Evolutionary conservation across 2,329 filamentous ascomycete genomes (phyloP).

Genomic region (Thielaviopsis musarum): DNA sequence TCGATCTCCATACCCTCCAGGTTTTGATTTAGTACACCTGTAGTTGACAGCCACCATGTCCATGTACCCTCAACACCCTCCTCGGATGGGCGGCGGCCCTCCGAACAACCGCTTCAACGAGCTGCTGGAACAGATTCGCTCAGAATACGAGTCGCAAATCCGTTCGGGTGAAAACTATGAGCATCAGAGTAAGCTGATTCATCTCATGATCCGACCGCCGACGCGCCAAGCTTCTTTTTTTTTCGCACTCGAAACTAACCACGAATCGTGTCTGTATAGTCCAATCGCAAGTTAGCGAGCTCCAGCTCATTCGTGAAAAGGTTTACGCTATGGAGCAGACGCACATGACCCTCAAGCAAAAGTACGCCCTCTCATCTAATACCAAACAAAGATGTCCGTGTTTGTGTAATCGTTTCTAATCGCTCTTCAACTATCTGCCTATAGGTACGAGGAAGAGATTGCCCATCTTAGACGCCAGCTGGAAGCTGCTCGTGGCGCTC

Average conservation of each 20-base stretch:
- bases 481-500: conserved; percentile 49
- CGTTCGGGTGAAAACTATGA: conserved; percentile 76
- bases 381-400: background rate
- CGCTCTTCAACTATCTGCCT: conserved; percentile 1
- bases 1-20: background rate
- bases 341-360: conserved; percentile 75
- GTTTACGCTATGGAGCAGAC: conserved; percentile 85
- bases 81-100: conserved; percentile 13
- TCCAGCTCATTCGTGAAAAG: conserved; percentile 85
- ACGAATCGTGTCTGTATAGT: conserved; percentile 35
- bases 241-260: conserved; percentile 16
- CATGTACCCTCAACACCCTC: conserved; percentile 13
- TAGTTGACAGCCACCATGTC: conserved; percentile 10
- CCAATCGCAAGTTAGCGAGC: conserved; percentile 78
- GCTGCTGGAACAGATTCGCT: conserved; percentile 76
- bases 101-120: conserved; percentile 53
- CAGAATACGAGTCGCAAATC: conserved; percentile 77
- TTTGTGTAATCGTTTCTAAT: conserved; percentile 3
- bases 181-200: conserved; percentile 64
- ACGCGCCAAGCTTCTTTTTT: background rate
- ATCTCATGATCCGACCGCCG: background rate
- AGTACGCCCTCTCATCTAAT: conserved; percentile 33
- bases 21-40: background rate
- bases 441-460: conserved; percentile 87
- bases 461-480: conserved; percentile 74